These are phyloP conservation scores for Helotiales sp. DNA, from an alignment of 2,329 filamentous ascomycete genomes.

Conservation along the genomic window DNA sequence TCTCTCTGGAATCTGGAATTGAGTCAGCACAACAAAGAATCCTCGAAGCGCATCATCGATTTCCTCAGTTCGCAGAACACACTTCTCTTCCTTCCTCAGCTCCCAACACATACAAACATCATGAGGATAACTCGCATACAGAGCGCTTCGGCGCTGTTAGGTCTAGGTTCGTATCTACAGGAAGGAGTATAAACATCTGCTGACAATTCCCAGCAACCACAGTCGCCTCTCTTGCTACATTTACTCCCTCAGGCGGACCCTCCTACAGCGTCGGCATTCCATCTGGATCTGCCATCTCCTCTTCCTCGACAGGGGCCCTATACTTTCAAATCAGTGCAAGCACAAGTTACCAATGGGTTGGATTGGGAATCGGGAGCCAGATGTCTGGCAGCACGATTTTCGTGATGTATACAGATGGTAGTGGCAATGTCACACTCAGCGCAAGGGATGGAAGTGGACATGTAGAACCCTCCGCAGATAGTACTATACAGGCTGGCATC, in stretches of 20 bases:
- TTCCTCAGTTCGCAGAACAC: too few species aligned
- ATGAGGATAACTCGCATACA: not conserved
- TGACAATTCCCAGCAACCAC: not conserved
- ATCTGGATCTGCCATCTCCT: conserved; percentile 40
- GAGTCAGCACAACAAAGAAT: not conserved
- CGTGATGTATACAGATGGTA: conserved; percentile 53
- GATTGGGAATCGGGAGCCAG: conserved; percentile 52
- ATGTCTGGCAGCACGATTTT: conserved; percentile 61
- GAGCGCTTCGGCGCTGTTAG: not conserved
- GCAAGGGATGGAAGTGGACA: conserved; percentile 47
- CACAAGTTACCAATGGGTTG: conserved; percentile 54
- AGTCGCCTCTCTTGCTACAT: conserved; percentile 22
- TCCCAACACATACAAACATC: not conserved
- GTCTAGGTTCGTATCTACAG: not conserved
- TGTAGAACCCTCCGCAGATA: conserved; percentile 44
- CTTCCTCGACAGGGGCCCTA: conserved; percentile 51
- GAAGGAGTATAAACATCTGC: not conserved
- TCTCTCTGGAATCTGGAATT: not conserved
- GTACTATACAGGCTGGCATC: conserved; percentile 39
- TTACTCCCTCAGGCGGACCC: conserved; percentile 23
- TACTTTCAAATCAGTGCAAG: conserved; percentile 58
- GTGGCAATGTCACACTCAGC: conserved; percentile 56
- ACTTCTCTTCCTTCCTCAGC: too few species aligned
- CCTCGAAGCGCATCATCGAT: not conserved
- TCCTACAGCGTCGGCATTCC: conserved; percentile 29